Base-by-base conservation (phyloP, 2,329 filamentous ascomycete species). In the Beauveria pseudobassiana region DNA sequence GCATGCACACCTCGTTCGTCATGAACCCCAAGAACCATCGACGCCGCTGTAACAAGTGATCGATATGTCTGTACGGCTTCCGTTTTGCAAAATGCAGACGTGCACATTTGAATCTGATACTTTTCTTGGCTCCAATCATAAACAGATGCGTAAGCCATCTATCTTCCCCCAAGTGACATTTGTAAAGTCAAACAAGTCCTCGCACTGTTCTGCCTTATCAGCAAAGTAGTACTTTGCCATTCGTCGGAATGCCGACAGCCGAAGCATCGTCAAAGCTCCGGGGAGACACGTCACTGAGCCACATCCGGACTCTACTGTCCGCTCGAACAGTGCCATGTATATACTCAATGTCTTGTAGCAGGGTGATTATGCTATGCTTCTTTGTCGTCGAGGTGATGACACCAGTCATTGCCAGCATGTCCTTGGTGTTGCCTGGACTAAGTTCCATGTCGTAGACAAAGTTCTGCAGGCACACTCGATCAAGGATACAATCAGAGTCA, bases 141-240 rank as follows among this genome's bases (percentile, higher is more conserved):
- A 99, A 97, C 63, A 99, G 82, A 78, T 99, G 95, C 1, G 93
- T 99, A 62, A 98, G 82, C 93, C 93, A 98, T 65, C 93, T 84
- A 75, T 99, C 95, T 75, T 98, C 95, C 45, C 95, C 95, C 49
- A 98, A 77, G 76, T 98, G 93, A 69, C 90, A 93, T 77, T 98
- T 98, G 91, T 92, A 71, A 93, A 98, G 72, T 99, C 93, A 71
- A 99, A 99, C 14, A 98, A 80, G 73, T 98, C 93, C 63, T 96
- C 91, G 70, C 92, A 96, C 71, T 96, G 90, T 74, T 96, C 93
- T 5, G 92, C 91, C 74, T 96, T 96, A 76, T 97, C 93, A 45
- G 93, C 92, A 74, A 99, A 99, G 76, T 99, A 98, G 76, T 96
- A 96, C 72, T 96, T 96, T 70, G 93, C 91, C 92, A 99, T 97